A percentile compares a stretch with the other conserved stretches of the same genome.
phyloP scores from a whole-genome alignment of 305 asterid species.

The Solanum hybrid region DNA sequence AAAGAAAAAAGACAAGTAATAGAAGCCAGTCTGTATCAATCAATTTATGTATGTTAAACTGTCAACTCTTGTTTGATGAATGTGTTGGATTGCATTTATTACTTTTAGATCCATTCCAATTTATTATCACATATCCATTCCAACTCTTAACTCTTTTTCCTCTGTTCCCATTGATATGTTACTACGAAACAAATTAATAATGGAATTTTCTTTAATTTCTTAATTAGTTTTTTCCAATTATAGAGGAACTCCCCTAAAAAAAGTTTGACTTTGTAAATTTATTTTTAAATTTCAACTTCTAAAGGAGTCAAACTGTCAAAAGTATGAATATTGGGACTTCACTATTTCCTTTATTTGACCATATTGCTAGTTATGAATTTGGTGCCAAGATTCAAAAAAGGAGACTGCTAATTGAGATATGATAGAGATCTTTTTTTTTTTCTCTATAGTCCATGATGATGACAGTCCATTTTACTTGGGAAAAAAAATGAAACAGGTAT shows the following conservation, averaged over 20 bases:
- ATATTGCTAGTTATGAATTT: background rate
- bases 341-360: background rate
- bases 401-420: background rate
- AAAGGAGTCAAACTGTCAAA: background rate
- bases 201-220: background rate
- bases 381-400: background rate
- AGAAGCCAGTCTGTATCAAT: background rate
- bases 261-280: background rate
- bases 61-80: background rate
- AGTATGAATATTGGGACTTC: background rate
- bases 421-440: background rate
- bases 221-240: background rate
- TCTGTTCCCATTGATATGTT: background rate
- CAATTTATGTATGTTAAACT: conserved; percentile 3
- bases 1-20: background rate
- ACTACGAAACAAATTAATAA: background rate
- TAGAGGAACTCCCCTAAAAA: background rate
- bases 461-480: background rate
- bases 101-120: background rate
- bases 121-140: background rate
- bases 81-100: background rate
- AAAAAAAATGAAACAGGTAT: background rate
- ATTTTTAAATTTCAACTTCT: background rate
- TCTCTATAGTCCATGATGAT: background rate
- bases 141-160: background rate